Base-by-base conservation (phyloP, 2,329 filamentous ascomycete genomes). In the Neopestalotiopsis clavispora region DNA sequence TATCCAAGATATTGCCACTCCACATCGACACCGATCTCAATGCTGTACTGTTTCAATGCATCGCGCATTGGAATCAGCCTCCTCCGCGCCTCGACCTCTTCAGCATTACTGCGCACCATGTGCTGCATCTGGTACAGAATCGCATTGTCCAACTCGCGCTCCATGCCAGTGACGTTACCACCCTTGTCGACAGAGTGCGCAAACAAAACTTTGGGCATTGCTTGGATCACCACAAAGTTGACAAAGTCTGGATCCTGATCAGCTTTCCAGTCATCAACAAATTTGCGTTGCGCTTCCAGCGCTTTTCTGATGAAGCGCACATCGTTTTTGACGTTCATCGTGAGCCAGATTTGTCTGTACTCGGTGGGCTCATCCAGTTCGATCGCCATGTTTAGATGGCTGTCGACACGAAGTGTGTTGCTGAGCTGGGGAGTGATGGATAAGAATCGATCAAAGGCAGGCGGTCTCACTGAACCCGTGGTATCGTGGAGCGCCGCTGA, bases 131-230 rank as follows among this genome's bases (percentile, higher is more conserved):
- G 76, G 74, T 77, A 79, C 34, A 75, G 70, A 56, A 78, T 68
- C 14, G 75, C 75, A 68, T 78, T 79, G 30, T 77, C 78, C 42
- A 76, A 71, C 71, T 75, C 69, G 14, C 67, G 77, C 73, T 79
- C 77, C 12, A 84, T 73, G 4, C 79, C 80, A 40, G 84, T 75
- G 62, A 84, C 77, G 70, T 82, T 82, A 56, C 80, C 81, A 67
- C 83, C 80, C 64, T 76, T 78, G 42, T 75, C 75, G 4, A 69
- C 69, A 34, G 79, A 80, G 14, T 80, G 72, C 65, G 76, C 70
- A 61, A 74, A 76, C 69, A 80, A 78, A 3, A 80, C 71, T n/a
- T 78, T 77, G 13, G 82, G 79, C 32, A 84, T 76, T 32, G 81
- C 75, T 71, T 82, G 80, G 65, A 80, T 78, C 6, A 78, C 74